Evolutionary conservation across 75 land plant species (phyloP), one percentile per base, ranked within the genome.

Genomic region (Cunninghamia lanceolata): DNA sequence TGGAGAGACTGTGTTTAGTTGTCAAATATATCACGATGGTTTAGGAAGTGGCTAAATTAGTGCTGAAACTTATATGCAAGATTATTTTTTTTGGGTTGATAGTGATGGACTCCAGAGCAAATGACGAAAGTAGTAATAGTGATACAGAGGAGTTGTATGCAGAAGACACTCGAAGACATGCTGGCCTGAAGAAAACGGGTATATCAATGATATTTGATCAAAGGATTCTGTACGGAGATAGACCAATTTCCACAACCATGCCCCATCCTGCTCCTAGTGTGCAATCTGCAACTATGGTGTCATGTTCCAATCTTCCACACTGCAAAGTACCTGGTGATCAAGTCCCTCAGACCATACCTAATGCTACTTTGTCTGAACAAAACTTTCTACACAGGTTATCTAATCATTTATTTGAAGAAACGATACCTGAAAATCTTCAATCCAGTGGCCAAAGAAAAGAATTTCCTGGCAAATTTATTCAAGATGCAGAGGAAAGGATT

Each of bases 91-190:
- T 80, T 80, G 45, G 75, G 47, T 80, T 80, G 82, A 80, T 80
- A 80, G 82, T 45, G 82, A 80, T 80, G 46, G 82, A 80, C 46
- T 80, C 82, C 13, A 80, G 82, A 80, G 82, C 50, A n/a, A 80
- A 80, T n/a, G 82, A 80, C 46, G 82, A 80, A 45, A 80, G 82
- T 80, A 80, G 82, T 80, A 80, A 42, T n/a, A 80, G 82, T 45
- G 82, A 80, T 14, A 80, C 82, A 80, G 82, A 80, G 25, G 82
- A 80, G 82, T 80, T 80, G 82, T 80, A 80, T 80, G 82, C 82
- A 80, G 46, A 45, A 11, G 47, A 80, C 47, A 38, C n/a, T 80
- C 47, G 82, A 43, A 45, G 82, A 80, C 47, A 45, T 80, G 82
- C 50, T 80, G 82, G 82, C 82, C 45, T 45, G 13, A 80, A n/a